Evolutionary conservation across 495 filamentous ascomycete species (phyloP).

Genomic region (Talaromyces trachyspermus): DNA sequence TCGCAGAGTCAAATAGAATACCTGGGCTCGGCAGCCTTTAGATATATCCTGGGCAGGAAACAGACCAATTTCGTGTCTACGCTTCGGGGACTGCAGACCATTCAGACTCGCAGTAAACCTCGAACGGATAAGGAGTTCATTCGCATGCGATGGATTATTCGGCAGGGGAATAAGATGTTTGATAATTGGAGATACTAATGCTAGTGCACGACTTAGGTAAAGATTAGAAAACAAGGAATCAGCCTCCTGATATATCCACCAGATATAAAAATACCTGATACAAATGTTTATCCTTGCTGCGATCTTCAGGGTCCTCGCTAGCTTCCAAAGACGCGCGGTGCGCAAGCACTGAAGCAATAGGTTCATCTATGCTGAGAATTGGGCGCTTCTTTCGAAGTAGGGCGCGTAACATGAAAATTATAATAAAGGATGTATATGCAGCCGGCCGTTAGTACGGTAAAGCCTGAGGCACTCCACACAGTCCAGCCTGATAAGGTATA

Average conservation of each 20-base stretch:
- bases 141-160: constrained; percentile 25
- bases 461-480: too few species aligned
- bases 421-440: too few species aligned
- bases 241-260: not conserved
- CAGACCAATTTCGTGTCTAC: constrained; percentile 58
- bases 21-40: constrained; percentile 60
- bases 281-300: too few species aligned
- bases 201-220: not conserved
- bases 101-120: constrained; percentile 26
- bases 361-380: too few species aligned
- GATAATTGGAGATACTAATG: constrained; percentile 33
- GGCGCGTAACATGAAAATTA: too few species aligned
- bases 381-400: too few species aligned
- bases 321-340: too few species aligned
- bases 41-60: constrained; percentile 54
- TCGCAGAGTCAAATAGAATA: constrained; percentile 61
- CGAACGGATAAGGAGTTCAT: constrained; percentile 20
- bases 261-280: not conserved
- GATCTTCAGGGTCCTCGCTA: too few species aligned
- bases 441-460: too few species aligned
- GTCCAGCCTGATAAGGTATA: too few species aligned
- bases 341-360: too few species aligned
- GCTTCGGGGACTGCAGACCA: constrained; percentile 54
- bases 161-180: constrained; percentile 28
- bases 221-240: too few species aligned